phyloP scores from a whole-genome alignment of 345 rosid genomes.

The Cardamine occulta region DNA sequence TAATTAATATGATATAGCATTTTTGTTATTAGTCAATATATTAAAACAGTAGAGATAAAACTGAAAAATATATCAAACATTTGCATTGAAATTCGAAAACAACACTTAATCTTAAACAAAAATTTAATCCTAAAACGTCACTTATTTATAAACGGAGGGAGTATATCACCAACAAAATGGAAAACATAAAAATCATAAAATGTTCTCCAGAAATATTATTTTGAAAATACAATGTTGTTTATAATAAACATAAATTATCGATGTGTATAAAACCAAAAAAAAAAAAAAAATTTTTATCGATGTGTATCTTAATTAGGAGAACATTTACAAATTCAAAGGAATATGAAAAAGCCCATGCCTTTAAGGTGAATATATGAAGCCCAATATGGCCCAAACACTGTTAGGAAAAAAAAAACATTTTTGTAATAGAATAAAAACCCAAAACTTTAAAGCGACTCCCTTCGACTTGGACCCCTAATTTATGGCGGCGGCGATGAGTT shows the following conservation, averaged over 20 bases:
- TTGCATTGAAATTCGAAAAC: no score
- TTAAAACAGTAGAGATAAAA: no score
- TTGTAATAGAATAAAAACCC: neutral
- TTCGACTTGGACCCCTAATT: slow-evolving; percentile 35
- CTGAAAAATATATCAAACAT: no score
- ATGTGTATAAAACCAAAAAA: neutral
- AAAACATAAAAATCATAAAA: neutral
- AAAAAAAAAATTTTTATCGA: neutral
- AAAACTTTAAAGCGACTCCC: neutral
- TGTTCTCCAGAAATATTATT: neutral
- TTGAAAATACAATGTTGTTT: neutral
- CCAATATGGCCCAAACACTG: slow-evolving; percentile 21
- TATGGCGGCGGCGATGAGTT: slow-evolving; percentile 67
- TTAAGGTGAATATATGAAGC: neutral
- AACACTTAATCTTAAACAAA: no score
- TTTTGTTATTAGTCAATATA: no score
- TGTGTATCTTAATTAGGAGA: neutral
- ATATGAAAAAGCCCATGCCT: neutral
- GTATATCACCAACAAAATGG: neutral
- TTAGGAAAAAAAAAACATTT: neutral
- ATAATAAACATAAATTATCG: neutral
- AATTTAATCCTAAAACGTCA: no score
- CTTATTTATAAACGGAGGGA: no score
- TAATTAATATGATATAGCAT: no score
- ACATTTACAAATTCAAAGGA: neutral